These are phyloP conservation scores for Xylaria sp. DNA, from an alignment of 2,329 filamentous ascomycete genomes.

Conservation along the genomic window DNA sequence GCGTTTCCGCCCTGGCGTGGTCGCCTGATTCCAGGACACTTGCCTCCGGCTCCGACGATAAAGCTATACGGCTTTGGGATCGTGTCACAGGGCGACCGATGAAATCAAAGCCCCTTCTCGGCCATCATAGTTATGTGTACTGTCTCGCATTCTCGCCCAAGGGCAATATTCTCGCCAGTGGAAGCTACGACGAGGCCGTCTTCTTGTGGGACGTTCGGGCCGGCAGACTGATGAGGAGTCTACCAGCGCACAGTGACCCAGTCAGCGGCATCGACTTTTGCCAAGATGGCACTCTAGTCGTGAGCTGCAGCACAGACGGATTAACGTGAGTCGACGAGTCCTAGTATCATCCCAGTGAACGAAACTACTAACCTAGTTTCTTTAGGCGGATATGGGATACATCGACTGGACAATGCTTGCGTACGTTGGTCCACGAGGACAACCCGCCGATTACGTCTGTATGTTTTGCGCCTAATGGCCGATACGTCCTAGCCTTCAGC, in stretches of 20 bases:
- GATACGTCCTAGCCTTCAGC: slow-evolving; percentile 90
- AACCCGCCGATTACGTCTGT: slow-evolving; percentile 90
- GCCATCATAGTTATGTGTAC: slow-evolving; percentile 97
- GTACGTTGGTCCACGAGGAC: slow-evolving; percentile 95
- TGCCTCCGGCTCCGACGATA: slow-evolving; percentile 94
- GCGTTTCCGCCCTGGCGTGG: slow-evolving; percentile 94
- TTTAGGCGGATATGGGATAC: slow-evolving; percentile 91
- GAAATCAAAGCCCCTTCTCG: slow-evolving; percentile 71
- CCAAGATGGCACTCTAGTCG: slow-evolving; percentile 89
- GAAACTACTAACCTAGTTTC: not conserved
- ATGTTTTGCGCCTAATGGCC: slow-evolving; percentile 92
- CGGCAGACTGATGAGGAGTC: slow-evolving; percentile 84
- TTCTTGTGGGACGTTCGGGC: slow-evolving; percentile 96
- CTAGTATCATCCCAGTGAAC: not conserved
- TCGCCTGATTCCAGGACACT: slow-evolving; percentile 87
- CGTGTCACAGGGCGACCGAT: slow-evolving; percentile 68
- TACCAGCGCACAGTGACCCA: slow-evolving; percentile 95
- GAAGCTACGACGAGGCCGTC: slow-evolving; percentile 96
- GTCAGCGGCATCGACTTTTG: slow-evolving; percentile 95
- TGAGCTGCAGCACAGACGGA: slow-evolving; percentile 90
- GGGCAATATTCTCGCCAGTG: slow-evolving; percentile 94
- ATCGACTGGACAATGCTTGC: slow-evolving; percentile 90
- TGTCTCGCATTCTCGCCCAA: slow-evolving; percentile 96
- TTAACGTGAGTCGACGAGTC: slow-evolving; percentile 69
- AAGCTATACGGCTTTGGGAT: slow-evolving; percentile 94